These are phyloP conservation scores for Pseudocercospora eumusae DNA, from an alignment of 2,329 filamentous ascomycete species.

Conservation along the genomic window DNA sequence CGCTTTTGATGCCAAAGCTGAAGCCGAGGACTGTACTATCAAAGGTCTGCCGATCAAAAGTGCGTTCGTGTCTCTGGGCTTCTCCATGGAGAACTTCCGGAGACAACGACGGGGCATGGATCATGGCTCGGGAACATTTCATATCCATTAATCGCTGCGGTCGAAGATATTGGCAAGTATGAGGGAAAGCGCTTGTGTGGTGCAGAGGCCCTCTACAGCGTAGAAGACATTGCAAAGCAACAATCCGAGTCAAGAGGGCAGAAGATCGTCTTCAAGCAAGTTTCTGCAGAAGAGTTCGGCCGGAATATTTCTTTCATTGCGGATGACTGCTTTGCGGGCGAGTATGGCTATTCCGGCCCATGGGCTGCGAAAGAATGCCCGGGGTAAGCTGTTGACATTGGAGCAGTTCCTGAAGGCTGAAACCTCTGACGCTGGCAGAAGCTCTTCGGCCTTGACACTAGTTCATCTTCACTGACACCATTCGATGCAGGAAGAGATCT, in stretches of 20 bases:
- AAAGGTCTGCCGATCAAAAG: conserved; percentile 42
- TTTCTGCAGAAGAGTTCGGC: conserved; percentile 22
- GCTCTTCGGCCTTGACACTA: neutral
- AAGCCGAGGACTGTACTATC: conserved; percentile 35
- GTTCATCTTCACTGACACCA: too few species aligned
- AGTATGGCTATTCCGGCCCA: conserved; percentile 44
- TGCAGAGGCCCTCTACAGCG: conserved; percentile 22
- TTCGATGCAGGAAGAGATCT: too few species aligned
- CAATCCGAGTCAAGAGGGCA: conserved; percentile 24
- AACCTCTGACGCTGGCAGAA: conserved; percentile 28
- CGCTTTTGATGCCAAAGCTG: conserved; percentile 49
- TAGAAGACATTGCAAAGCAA: conserved; percentile 22
- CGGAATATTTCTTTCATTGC: conserved; percentile 8
- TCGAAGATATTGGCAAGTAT: conserved; percentile 29
- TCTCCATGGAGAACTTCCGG: conserved; percentile 30
- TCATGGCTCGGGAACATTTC: conserved; percentile 14
- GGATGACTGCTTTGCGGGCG: conserved; percentile 32
- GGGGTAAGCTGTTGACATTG: conserved; percentile 41
- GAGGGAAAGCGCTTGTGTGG: conserved; percentile 26
- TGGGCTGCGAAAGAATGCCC: conserved; percentile 37
- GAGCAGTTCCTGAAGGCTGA: conserved; percentile 42
- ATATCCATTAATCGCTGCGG: conserved; percentile 26
- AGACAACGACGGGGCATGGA: conserved; percentile 19
- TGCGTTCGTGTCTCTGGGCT: conserved; percentile 26
- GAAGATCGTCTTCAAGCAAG: conserved; percentile 22